Conservation (phyloP, 192 early-diverging fungal species). For the Coemansia sp. region DNA sequence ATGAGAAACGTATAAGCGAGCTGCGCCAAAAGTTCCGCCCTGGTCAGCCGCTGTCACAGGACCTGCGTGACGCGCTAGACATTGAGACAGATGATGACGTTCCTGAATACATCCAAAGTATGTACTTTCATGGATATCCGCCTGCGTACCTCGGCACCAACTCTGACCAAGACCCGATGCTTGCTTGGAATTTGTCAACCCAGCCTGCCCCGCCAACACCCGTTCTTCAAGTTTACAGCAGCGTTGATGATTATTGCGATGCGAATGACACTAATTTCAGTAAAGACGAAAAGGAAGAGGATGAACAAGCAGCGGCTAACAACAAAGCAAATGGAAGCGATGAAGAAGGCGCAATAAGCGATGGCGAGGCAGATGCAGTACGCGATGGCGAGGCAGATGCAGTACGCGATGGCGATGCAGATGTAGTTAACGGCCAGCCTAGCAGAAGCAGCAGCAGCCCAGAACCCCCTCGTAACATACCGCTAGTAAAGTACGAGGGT, state of each 20-base stretch:
- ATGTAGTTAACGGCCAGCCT: neutral
- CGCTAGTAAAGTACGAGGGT: conserved; percentile 37
- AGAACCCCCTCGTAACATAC: conserved; percentile 17
- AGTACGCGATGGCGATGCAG: neutral
- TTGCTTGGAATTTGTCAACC: neutral
- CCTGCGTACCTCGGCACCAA: conserved; percentile 38
- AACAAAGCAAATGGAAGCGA: neutral
- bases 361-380: conserved; percentile 3
- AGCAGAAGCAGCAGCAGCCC: neutral
- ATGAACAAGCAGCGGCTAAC: neutral
- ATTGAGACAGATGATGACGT: conserved; percentile 19
- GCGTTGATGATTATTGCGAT: conserved; percentile 20
- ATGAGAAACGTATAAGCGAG: conserved; percentile 26
- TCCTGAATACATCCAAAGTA: conserved; percentile 37
- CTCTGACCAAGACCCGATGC: conserved; percentile 31
- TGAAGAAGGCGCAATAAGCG: conserved; percentile 25
- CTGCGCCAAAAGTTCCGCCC: conserved; percentile 32
- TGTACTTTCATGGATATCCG: conserved; percentile 41
- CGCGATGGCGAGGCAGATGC: conserved; percentile 37
- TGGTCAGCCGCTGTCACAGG: conserved; percentile 36
- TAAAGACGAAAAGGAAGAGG: neutral
- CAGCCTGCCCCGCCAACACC: conserved; percentile 16
- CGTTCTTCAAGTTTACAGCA: conserved; percentile 25
- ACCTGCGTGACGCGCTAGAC: conserved; percentile 29
- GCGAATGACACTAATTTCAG: neutral